phyloP scores from a whole-genome alignment of 2,329 filamentous ascomycete species.

The Diplocarpon mali region DNA sequence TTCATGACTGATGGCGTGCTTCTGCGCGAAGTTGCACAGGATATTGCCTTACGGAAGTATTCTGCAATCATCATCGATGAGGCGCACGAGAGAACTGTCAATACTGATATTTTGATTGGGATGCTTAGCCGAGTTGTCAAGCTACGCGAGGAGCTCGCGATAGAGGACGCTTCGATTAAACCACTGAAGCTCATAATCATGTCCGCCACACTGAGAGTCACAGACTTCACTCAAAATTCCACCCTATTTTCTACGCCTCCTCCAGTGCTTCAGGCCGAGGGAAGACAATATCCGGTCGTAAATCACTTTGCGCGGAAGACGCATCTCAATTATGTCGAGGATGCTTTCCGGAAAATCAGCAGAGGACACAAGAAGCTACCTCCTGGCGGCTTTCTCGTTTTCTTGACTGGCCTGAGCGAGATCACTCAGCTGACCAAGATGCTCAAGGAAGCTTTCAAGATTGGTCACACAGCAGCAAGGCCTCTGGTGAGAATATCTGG shows the following conservation, averaged over 20 bases:
- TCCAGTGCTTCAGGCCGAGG: slow-evolving; percentile 80
- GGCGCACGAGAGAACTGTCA: slow-evolving; percentile 92
- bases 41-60: slow-evolving; percentile 81
- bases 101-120: slow-evolving; percentile 95
- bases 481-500: slow-evolving; percentile 66
- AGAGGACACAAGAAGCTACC: slow-evolving; percentile 84
- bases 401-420: slow-evolving; percentile 87
- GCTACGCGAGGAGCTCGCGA: slow-evolving; percentile 62
- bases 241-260: slow-evolving; percentile 69
- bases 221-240: slow-evolving; percentile 78
- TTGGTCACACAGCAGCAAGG: slow-evolving; percentile 36
- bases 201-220: slow-evolving; percentile 88
- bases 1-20: slow-evolving; percentile 99
- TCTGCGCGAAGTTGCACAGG: slow-evolving; percentile 79
- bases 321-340: slow-evolving; percentile 78
- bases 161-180: slow-evolving; percentile 58
- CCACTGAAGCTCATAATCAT: slow-evolving; percentile 94
- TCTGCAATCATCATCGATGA: slow-evolving; percentile 93
- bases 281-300: slow-evolving; percentile 82
- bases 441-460: slow-evolving; percentile 54
- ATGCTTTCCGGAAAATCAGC: slow-evolving; percentile 77
- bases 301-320: slow-evolving; percentile 80
- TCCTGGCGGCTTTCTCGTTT: slow-evolving; percentile 82
- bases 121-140: slow-evolving; percentile 92
- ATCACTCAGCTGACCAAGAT: slow-evolving; percentile 74